phyloP scores from a whole-genome alignment of 192 early-diverging fungal species.

The Coemansia sp. region DNA sequence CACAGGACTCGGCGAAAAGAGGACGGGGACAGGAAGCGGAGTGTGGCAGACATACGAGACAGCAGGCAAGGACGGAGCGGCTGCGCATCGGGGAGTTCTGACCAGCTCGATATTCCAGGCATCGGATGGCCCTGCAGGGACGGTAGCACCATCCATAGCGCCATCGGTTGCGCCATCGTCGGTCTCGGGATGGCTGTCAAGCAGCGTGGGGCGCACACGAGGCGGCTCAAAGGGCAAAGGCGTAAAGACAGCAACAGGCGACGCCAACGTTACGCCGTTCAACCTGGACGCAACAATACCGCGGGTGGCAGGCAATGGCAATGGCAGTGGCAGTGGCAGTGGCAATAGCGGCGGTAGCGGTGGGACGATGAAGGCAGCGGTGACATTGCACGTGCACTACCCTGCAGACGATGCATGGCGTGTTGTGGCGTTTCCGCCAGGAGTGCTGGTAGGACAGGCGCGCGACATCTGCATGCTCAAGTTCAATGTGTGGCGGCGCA shows the following conservation, averaged over 20 bases:
- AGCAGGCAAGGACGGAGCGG: background rate
- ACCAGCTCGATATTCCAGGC: background rate
- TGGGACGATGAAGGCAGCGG: slow-evolving; percentile 3
- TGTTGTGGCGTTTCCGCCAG: slow-evolving; percentile 43
- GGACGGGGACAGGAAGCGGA: background rate
- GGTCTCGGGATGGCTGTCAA: background rate
- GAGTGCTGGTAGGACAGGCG: slow-evolving; percentile 46
- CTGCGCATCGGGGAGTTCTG: background rate
- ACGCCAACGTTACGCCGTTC: background rate
- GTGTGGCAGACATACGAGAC: background rate
- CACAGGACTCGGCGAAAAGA: background rate
- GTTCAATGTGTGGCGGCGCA: slow-evolving; percentile 49
- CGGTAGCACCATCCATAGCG: background rate
- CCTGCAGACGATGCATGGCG: slow-evolving; percentile 31
- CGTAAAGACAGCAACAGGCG: background rate
- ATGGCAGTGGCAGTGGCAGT: background rate
- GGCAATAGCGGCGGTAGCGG: background rate
- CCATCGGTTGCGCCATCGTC: background rate
- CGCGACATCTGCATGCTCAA: slow-evolving; percentile 53
- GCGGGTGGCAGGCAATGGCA: background rate
- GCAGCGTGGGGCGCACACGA: background rate
- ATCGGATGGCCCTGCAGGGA: background rate
- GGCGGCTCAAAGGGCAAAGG: background rate
- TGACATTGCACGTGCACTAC: slow-evolving; percentile 38
- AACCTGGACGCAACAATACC: background rate